phyloP scores from a whole-genome alignment of 192 early-diverging fungal species.

The Backusella circina region DNA sequence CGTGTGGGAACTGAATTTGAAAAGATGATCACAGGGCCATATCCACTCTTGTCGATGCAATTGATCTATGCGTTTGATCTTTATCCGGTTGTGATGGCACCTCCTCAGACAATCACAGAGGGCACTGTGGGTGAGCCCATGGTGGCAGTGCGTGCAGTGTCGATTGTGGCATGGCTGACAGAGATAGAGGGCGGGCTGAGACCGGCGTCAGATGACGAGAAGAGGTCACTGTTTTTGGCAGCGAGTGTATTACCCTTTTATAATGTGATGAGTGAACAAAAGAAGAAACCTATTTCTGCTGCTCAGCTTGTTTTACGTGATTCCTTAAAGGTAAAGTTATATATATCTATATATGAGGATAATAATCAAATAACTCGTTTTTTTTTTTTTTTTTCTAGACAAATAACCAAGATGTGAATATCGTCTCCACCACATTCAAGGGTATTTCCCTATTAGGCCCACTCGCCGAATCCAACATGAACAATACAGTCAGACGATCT shows the following conservation, averaged over 20 bases:
- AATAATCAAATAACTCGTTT: background rate
- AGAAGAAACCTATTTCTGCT: constrained; percentile 42
- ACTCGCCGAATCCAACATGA: constrained; percentile 10
- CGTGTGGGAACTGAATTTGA: constrained; percentile 89
- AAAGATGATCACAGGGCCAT: constrained; percentile 80
- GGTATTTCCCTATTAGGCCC: constrained; percentile 13
- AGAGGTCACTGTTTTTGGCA: constrained; percentile 48
- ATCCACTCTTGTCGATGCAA: constrained; percentile 33
- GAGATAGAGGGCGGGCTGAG: no score
- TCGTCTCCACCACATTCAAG: constrained; percentile 34
- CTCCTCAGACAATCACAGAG: constrained; percentile 32
- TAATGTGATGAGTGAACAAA: constrained; percentile 36
- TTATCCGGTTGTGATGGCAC: constrained; percentile 43
- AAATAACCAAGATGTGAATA: constrained; percentile 36
- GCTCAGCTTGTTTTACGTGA: constrained; percentile 54
- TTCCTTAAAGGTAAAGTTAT: constrained; percentile 50
- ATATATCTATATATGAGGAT: background rate
- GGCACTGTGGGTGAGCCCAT: constrained; percentile 24
- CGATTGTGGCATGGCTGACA: constrained; percentile 40
- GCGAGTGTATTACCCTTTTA: constrained; percentile 56
- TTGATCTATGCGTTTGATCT: constrained; percentile 38
- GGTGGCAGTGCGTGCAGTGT: constrained; percentile 35
- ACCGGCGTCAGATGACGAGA: constrained; percentile 10
- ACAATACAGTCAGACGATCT: constrained; percentile 12
- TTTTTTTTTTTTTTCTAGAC: background rate